These are phyloP conservation scores for Saturnispora galanensis DNA, from an alignment of 805 yeast genomes.

Conservation along the genomic window DNA sequence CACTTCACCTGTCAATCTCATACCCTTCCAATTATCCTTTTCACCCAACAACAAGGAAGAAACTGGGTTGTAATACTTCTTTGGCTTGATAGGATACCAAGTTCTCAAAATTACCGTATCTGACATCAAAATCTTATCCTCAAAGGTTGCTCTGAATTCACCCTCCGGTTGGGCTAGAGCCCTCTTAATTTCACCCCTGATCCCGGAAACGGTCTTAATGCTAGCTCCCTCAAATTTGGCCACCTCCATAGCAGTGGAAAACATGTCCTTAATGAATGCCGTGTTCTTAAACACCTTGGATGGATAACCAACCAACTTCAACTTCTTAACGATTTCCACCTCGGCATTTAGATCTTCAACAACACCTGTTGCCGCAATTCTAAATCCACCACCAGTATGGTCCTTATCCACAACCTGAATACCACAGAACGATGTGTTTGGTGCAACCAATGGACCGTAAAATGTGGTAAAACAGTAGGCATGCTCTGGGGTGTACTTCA, in stretches of 20 bases:
- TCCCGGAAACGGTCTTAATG: conserved; percentile 93
- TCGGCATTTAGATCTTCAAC: conserved; percentile 87
- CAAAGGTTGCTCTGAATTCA: conserved; percentile 91
- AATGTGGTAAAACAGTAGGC: conserved; percentile 93
- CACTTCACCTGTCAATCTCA: conserved; percentile 90
- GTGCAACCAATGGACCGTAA: conserved; percentile 95
- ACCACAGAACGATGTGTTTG: conserved; percentile 95
- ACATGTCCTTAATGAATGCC: conserved; percentile 96
- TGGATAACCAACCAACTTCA: conserved; percentile 92
- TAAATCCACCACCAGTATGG: conserved; percentile 79
- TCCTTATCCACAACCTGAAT: conserved; percentile 78
- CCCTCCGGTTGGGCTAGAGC: conserved; percentile 95
- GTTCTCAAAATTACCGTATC: conserved; percentile 86
- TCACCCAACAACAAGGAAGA: conserved; percentile 72
- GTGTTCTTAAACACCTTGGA: conserved; percentile 90
- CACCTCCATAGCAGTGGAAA: conserved; percentile 81
- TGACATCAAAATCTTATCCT: conserved; percentile 84
- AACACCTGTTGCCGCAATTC: conserved; percentile 95
- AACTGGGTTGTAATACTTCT: conserved; percentile 91
- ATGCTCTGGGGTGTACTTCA: conserved; percentile 97
- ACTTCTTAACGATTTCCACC: conserved; percentile 88
- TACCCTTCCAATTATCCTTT: conserved; percentile 89
- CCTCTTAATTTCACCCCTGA: conserved; percentile 93
- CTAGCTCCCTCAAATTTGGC: conserved; percentile 98
- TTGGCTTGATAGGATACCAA: conserved; percentile 92